Base-by-base conservation (phyloP, 768 basidiomycete genomes). In the Podaxis carcinomalis region DNA sequence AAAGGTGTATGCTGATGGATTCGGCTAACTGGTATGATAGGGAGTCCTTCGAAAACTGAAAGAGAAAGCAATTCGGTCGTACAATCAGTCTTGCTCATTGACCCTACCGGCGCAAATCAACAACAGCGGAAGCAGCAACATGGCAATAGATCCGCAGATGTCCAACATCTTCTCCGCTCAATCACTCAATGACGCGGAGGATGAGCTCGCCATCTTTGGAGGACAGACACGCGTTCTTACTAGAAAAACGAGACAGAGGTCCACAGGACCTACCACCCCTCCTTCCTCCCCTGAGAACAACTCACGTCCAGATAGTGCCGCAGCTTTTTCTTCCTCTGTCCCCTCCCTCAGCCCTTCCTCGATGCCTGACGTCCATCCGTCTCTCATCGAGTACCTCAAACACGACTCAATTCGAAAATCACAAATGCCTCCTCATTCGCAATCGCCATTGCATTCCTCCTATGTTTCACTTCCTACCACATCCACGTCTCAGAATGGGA, bases 131-230 rank as follows among this genome's bases (percentile, higher is more conserved):
- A 61, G 36, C 39, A 21, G 16, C 52, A 23, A 25, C 19, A 53
- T 47, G 28, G 46, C 16, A 28, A 39, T 54, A 54, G 53, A 61
- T 54, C 46, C 52, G 32, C 59, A 56, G 28, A 32, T 49, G 49
- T 32, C 63, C 19, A 57, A 52, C 55, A 39, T 64, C 19, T 60
- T 59, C 21, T 64, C 63, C 40, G 56, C 59, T 35, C 69, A 62
- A 27, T 42, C 53, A 47, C 70, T 59, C 25, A 72, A 76, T 51
- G 76, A 76, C 40, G 67, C 74, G 21, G 76, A 78, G 53, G 74
- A 81, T 61, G 80, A 82, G 60, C 72, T 84, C 3, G 81, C 81
- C 5, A 80, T 84, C 25, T 84, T 83, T 57, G 82, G 82, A 14
- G 83, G 82, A 6, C 81, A 83, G 66, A 79, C 75, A 56, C 74